Base-by-base conservation (phyloP, 192 early-diverging fungal genomes). In the Thamnidium elegans region DNA sequence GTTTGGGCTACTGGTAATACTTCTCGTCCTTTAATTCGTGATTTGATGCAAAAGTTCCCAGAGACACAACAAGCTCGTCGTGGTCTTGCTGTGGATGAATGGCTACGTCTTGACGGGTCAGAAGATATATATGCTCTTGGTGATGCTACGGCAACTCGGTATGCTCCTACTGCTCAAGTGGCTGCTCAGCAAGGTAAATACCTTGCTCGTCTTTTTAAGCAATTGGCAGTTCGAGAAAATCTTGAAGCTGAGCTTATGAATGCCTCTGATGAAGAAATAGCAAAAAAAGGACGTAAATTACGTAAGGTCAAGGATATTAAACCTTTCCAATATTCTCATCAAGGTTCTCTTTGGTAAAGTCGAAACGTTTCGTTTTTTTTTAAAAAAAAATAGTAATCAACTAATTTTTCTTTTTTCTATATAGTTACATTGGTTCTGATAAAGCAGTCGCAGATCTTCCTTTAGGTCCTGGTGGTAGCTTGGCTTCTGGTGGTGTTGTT, bases 381-480 rank as follows among this genome's bases (percentile, higher is more conserved):
- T 11, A 26, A 52, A 30, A 26, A 52, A 14, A 14, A 14, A 30
- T 54, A 30, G 15, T 39, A 56, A 36, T 15, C 31, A 34, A 30
- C 36, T 30, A 56, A 56, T 36, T 56, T 17, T 34, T 31, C 13
- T 34, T 34, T 10, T 39, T 10, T 39, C 17, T 56, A 36, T 55
- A 3, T 55, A 55, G 61, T 11, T 95, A 97, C 69, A 90, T 97
- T 82, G 93, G 94, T 13, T 84, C 84, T 32, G 95, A 98, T 63
- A 87, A 89, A 74, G 95, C 94, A 39, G 94, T 97, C 75, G 94
- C 94, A 9, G 94, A 98, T 64, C 68, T 97, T 19, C 93, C 93
- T 9, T 80, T 89, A 74, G 76, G 83, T 69, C 80, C 81, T 78
- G 79, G 79, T 53, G 87, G 85, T 58, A 39, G 9, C 9, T 77